These are phyloP conservation scores for Saturnispora serradocipensis DNA, from an alignment of 805 yeast species.

Conservation along the genomic window DNA sequence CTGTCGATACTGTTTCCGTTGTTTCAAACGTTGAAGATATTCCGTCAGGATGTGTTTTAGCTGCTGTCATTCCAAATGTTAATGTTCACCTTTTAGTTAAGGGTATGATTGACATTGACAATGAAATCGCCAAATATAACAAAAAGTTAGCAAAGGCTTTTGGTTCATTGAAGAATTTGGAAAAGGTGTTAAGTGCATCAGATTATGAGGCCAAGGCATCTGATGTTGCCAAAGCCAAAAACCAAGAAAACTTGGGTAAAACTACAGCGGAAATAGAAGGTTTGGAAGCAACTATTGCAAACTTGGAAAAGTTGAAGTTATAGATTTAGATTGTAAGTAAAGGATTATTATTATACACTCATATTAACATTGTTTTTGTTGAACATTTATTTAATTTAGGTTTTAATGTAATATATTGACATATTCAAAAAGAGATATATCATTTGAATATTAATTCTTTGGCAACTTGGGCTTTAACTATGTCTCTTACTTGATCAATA, in stretches of 20 bases:
- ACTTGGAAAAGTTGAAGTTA: slow-evolving; percentile 71
- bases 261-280: slow-evolving; percentile 84
- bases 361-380: not conserved
- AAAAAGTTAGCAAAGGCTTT: slow-evolving; percentile 63
- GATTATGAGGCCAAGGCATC: slow-evolving; percentile 86
- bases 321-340: slow-evolving; percentile 14
- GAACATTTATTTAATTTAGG: not conserved
- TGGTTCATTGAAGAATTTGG: slow-evolving; percentile 51
- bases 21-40: slow-evolving; percentile 45
- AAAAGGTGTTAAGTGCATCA: slow-evolving; percentile 57
- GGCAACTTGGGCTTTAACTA: not conserved
- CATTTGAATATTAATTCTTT: slow-evolving; percentile 1
- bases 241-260: slow-evolving; percentile 57
- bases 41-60: slow-evolving; percentile 87
- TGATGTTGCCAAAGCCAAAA: slow-evolving; percentile 70
- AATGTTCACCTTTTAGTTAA: slow-evolving; percentile 86
- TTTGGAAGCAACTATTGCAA: slow-evolving; percentile 73
- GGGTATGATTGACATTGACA: slow-evolving; percentile 89
- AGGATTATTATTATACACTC: not conserved
- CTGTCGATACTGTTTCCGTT: slow-evolving; percentile 67
- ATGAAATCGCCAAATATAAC: slow-evolving; percentile 75
- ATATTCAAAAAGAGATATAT: not conserved
- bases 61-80: slow-evolving; percentile 69
- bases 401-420: not conserved
- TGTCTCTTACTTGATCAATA: slow-evolving; percentile 2